A percentile compares a stretch with the other conserved stretches of the same genome.
Conservation (phyloP, 2,329 filamentous ascomycete species). For the Colletotrichum simmondsii region DNA sequence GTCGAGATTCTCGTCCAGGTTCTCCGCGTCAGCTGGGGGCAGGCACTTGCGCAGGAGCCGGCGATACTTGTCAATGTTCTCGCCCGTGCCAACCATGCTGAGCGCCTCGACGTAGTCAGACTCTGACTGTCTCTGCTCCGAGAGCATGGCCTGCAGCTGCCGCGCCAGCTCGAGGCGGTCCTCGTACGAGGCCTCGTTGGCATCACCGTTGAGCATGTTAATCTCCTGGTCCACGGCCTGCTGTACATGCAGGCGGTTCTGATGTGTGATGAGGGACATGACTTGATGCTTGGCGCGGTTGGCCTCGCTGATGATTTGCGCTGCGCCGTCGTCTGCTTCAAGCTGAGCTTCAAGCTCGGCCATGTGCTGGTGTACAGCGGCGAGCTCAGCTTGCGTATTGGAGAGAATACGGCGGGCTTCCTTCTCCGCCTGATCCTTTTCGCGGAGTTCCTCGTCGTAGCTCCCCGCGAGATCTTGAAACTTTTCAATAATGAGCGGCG, state of each 20-base stretch:
- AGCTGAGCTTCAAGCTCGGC: slow-evolving; percentile 65
- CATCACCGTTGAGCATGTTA: slow-evolving; percentile 58
- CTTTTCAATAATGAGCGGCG: slow-evolving; percentile 76
- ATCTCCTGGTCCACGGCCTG: slow-evolving; percentile 63
- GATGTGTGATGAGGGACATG: slow-evolving; percentile 60
- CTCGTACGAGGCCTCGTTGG: slow-evolving; percentile 57
- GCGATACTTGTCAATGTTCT: slow-evolving; percentile 80
- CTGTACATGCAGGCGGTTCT: slow-evolving; percentile 64
- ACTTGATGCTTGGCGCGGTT: slow-evolving; percentile 60
- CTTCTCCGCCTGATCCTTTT: slow-evolving; percentile 76
- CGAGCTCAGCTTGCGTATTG: slow-evolving; percentile 76
- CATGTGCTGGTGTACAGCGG: slow-evolving; percentile 68
- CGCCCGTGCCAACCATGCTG: slow-evolving; percentile 75
- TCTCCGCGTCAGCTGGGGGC: slow-evolving; percentile 73
- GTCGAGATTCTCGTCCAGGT: slow-evolving; percentile 73
- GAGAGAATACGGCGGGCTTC: slow-evolving; percentile 74
- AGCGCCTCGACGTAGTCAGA: slow-evolving; percentile 76
- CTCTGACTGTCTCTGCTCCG: slow-evolving; percentile 72
- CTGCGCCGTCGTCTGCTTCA: slow-evolving; percentile 65
- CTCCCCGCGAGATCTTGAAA: slow-evolving; percentile 76
- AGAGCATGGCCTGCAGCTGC: slow-evolving; percentile 65
- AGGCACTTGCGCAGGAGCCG: slow-evolving; percentile 76
- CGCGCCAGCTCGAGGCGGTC: slow-evolving; percentile 68
- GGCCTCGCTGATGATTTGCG: slow-evolving; percentile 62
- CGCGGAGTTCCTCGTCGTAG: slow-evolving; percentile 80